These are phyloP conservation scores for Lyophyllum atratum DNA, from an alignment of 768 basidiomycete genomes.

Conservation along the genomic window DNA sequence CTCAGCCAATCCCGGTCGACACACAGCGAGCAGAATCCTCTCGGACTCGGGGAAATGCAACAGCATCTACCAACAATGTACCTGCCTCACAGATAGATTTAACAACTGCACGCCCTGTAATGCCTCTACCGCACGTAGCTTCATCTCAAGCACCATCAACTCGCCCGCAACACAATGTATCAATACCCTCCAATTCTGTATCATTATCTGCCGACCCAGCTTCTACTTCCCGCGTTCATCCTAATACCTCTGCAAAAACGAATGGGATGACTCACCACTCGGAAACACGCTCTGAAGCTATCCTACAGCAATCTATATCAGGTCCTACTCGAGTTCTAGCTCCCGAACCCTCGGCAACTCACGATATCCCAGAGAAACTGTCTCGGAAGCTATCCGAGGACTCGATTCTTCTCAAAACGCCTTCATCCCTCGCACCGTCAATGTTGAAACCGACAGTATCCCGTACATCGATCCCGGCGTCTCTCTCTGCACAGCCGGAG, in stretches of 20 bases:
- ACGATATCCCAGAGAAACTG: slow-evolving; percentile 18
- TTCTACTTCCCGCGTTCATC: not conserved
- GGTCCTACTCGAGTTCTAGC: slow-evolving; percentile 6
- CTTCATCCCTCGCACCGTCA: slow-evolving; percentile 62
- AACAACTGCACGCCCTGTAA: not conserved
- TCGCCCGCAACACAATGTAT: slow-evolving; percentile 10
- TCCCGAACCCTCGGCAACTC: slow-evolving; percentile 2
- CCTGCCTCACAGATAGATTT: slow-evolving; percentile 5
- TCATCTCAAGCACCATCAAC: slow-evolving; percentile 13
- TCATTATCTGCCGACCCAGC: slow-evolving; percentile 2
- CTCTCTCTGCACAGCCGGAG: slow-evolving; percentile 38
- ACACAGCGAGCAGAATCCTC: slow-evolving; percentile 1
- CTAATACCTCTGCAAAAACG: not conserved
- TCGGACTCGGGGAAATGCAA: not conserved
- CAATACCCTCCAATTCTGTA: slow-evolving; percentile 9
- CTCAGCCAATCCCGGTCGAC: not conserved
- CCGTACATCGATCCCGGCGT: slow-evolving; percentile 39
- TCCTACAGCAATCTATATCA: slow-evolving; percentile 2
- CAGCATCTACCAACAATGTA: not conserved
- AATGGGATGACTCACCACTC: not conserved
- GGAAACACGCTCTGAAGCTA: not conserved
- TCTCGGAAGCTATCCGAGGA: slow-evolving; percentile 47
- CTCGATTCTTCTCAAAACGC: slow-evolving; percentile 58
- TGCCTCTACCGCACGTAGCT: not conserved
- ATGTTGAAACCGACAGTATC: slow-evolving; percentile 43